These are phyloP conservation scores for Reticulascus tulasneorum DNA, from an alignment of 2,329 filamentous ascomycete genomes.

Conservation along the genomic window DNA sequence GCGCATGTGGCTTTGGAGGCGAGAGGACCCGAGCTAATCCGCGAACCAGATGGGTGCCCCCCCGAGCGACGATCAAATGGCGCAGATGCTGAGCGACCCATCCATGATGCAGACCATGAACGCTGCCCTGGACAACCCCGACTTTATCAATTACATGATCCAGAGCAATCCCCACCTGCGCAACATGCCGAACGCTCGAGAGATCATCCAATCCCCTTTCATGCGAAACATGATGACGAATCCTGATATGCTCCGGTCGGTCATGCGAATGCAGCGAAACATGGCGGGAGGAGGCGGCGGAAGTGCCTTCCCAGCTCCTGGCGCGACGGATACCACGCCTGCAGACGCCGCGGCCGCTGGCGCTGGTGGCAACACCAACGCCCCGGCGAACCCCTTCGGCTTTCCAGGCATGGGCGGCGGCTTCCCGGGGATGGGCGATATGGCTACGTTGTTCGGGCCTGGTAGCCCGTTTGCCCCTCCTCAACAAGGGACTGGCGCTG, in stretches of 20 bases:
- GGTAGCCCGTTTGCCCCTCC: conserved; percentile 14
- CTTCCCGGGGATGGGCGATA: conserved; percentile 15
- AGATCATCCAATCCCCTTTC: conserved; percentile 83
- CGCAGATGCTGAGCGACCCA: conserved; percentile 83
- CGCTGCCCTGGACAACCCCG: conserved; percentile 93
- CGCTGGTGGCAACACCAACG: conserved; percentile 22
- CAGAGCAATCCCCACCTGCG: conserved; percentile 81
- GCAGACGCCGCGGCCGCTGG: conserved; percentile 35
- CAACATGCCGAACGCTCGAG: conserved; percentile 69
- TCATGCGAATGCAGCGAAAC: conserved; percentile 76
- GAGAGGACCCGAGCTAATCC: conserved; percentile 22
- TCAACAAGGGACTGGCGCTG: conserved; percentile 15
- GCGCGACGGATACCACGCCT: conserved; percentile 81
- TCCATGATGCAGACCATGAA: conserved; percentile 84
- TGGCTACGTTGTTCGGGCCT: conserved; percentile 26
- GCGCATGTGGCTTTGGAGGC: not conserved
- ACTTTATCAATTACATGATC: conserved; percentile 91
- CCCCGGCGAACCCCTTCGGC: conserved; percentile 42
- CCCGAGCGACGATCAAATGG: conserved; percentile 73
- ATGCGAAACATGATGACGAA: conserved; percentile 93
- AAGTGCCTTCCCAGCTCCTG: conserved; percentile 79
- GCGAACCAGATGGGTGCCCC: conserved; percentile 78
- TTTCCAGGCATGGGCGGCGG: conserved; percentile 12
- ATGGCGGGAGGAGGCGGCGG: conserved; percentile 49
- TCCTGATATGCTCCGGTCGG: conserved; percentile 76